Evolutionary conservation across 2,329 filamentous ascomycete genomes (phyloP).

Genomic region (Claviceps monticola): DNA sequence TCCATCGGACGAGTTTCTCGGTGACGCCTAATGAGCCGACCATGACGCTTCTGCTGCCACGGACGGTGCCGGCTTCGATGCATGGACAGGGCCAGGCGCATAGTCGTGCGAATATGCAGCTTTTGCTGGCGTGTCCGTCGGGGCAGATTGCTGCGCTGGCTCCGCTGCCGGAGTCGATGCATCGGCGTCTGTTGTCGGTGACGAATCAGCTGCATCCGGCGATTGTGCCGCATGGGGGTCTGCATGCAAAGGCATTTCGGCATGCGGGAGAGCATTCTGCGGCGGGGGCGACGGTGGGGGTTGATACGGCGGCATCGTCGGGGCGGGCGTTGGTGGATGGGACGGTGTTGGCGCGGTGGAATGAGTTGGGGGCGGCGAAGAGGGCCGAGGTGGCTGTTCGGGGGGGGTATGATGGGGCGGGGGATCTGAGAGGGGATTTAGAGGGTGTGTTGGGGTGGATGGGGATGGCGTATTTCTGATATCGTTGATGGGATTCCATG

Average conservation of each 20-base stretch:
- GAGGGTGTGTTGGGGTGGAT: conserved; percentile 48
- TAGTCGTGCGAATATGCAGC: conserved; percentile 31
- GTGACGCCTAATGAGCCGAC: conserved; percentile 66
- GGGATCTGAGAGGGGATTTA: conserved; percentile 56
- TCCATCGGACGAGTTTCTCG: conserved; percentile 80
- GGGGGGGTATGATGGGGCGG: conserved; percentile 51
- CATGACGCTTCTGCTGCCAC: conserved; percentile 61
- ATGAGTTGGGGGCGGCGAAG: conserved; percentile 58
- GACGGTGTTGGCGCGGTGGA: conserved; percentile 58
- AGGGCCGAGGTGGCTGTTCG: conserved; percentile 60
- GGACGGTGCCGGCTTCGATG: conserved; percentile 33
- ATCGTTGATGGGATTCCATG: no score
- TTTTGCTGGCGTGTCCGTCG: conserved; percentile 62
- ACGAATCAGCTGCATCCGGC: conserved; percentile 66
- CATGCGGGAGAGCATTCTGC: conserved; percentile 26
- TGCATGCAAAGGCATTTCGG: conserved; percentile 75
- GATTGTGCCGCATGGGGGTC: conserved; percentile 60
- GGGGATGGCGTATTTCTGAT: conserved; percentile 37
- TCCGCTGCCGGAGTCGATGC: conserved; percentile 63
- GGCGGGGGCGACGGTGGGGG: conserved; percentile 26
- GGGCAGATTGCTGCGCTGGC: conserved; percentile 67
- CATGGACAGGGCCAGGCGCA: conserved; percentile 8
- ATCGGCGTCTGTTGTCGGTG: conserved; percentile 71
- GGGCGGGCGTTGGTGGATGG: conserved; percentile 66
- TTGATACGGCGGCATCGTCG: conserved; percentile 40